phyloP scores from a whole-genome alignment of 148 eudicot genomes.

The Fagopyrum tataricum region DNA sequence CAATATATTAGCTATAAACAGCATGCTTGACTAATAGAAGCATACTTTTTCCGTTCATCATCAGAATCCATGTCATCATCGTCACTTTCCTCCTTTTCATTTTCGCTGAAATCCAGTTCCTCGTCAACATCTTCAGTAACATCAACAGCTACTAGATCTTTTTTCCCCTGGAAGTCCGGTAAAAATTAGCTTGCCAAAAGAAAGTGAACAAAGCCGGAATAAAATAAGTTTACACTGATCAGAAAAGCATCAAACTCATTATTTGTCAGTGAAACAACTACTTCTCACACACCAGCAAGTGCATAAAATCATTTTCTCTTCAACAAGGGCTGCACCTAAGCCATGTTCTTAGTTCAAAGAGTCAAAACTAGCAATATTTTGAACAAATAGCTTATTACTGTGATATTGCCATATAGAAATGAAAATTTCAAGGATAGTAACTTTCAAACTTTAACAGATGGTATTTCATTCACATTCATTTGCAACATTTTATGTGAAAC shows the following conservation, averaged over 20 bases:
- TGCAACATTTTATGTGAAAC: background rate
- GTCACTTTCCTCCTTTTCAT: constrained; percentile 36
- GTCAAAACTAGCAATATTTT: background rate
- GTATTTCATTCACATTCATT: background rate
- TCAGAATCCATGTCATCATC: constrained; percentile 65
- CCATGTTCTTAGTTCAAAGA: background rate
- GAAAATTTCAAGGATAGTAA: background rate
- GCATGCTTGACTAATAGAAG: background rate
- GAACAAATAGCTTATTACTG: background rate
- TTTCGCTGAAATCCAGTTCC: constrained; percentile 41
- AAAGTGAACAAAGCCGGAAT: background rate
- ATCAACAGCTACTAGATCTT: constrained; percentile 66
- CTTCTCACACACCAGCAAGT: background rate
- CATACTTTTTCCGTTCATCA: constrained; percentile 62
- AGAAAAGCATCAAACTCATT: background rate
- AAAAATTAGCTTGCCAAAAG: background rate
- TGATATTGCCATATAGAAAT: background rate
- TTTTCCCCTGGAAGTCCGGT: constrained; percentile 49
- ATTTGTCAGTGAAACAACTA: background rate
- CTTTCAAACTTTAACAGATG: background rate
- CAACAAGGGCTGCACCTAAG: background rate
- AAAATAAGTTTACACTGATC: background rate
- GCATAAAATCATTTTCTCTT: background rate
- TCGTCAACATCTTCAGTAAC: constrained; percentile 56
- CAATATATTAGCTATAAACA: background rate